Conservation (phyloP, 2,329 filamentous ascomycete genomes). For the Lasiodiplodia citricola region DNA sequence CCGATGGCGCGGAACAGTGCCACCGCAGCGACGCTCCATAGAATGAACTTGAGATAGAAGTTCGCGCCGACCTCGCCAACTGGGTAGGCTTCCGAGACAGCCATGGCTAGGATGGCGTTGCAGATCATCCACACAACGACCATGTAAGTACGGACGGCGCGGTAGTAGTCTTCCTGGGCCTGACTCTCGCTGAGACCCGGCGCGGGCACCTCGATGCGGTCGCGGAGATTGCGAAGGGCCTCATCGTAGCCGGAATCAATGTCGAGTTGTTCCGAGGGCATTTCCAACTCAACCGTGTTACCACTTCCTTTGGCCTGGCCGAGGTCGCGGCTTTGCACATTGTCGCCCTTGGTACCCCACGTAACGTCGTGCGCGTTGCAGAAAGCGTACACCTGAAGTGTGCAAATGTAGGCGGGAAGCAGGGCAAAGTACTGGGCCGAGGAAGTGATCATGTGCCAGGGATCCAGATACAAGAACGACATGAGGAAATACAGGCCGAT, state of each 20-base stretch:
- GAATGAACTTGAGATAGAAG: conserved; percentile 88
- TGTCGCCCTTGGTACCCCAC: conserved; percentile 99
- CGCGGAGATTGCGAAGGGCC: conserved; percentile 91
- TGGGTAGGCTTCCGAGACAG: conserved; percentile 83
- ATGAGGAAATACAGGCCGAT: conserved; percentile 95
- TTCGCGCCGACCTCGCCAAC: conserved; percentile 75
- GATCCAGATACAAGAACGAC: conserved; percentile 94
- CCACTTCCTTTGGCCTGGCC: conserved; percentile 78
- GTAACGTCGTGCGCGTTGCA: conserved; percentile 99
- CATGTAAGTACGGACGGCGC: conserved; percentile 96
- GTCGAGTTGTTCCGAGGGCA: conserved; percentile 96
- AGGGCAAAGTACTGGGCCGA: conserved; percentile 91
- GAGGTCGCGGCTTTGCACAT: conserved; percentile 89
- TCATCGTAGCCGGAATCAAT: conserved; percentile 98
- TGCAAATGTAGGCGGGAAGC: conserved; percentile 93
- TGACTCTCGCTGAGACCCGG: conserved; percentile 72
- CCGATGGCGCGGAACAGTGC: conserved; percentile 89
- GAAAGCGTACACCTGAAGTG: conserved; percentile 96
- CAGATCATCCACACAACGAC: conserved; percentile 92
- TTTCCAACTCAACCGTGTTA: conserved; percentile 88
- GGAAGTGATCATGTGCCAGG: conserved; percentile 98
- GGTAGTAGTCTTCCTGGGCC: conserved; percentile 98
- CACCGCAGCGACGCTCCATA: conserved; percentile 87
- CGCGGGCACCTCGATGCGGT: conserved; percentile 80
- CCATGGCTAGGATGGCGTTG: conserved; percentile 93